Evolutionary conservation across 108 stramenopile genomes (phyloP).

Genomic region (Nitzschia inconspicua): DNA sequence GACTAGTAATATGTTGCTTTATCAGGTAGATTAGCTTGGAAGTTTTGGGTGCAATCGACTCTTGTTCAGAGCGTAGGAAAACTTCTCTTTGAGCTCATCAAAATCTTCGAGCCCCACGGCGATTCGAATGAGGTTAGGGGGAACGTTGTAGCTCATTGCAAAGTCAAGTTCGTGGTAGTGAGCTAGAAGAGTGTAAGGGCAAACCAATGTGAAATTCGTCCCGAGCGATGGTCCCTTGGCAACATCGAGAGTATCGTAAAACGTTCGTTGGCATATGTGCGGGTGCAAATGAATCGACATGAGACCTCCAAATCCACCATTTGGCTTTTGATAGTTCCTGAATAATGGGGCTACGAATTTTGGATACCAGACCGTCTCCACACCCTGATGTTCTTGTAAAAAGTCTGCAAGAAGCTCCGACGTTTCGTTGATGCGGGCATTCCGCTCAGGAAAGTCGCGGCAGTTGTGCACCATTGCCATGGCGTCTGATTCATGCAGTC

Average conservation of each 20-base stretch:
- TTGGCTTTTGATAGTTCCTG: conserved; percentile 14
- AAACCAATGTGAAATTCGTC: conserved; percentile 74
- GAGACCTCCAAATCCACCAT: conserved; percentile 55
- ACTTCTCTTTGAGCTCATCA: conserved; percentile 44
- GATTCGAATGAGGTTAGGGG: conserved; percentile 61
- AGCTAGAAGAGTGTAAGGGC: conserved; percentile 74
- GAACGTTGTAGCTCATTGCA: conserved; percentile 57
- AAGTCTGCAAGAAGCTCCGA: conserved; percentile 45
- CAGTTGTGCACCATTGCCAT: conserved; percentile 37
- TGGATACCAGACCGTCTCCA: conserved; percentile 57
- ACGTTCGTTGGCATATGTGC: conserved; percentile 63
- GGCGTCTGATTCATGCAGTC: conserved; percentile 43
- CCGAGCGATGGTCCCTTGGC: conserved; percentile 77
- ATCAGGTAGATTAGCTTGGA: too few species aligned
- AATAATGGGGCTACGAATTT: conserved; percentile 33
- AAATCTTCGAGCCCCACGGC: conserved; percentile 63
- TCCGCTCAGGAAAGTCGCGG: conserved; percentile 50
- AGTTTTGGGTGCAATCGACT: conserved; percentile 51
- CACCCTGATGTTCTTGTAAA: conserved; percentile 39
- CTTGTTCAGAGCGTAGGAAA: conserved; percentile 39
- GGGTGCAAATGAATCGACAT: conserved; percentile 45
- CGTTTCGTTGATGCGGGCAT: conserved; percentile 54
- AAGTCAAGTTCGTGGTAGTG: conserved; percentile 80
- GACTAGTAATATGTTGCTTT: too few species aligned
- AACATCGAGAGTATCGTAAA: conserved; percentile 59